Conservation (phyloP, 2,329 filamentous ascomycete species). For the Lachnellula willkommii region DNA sequence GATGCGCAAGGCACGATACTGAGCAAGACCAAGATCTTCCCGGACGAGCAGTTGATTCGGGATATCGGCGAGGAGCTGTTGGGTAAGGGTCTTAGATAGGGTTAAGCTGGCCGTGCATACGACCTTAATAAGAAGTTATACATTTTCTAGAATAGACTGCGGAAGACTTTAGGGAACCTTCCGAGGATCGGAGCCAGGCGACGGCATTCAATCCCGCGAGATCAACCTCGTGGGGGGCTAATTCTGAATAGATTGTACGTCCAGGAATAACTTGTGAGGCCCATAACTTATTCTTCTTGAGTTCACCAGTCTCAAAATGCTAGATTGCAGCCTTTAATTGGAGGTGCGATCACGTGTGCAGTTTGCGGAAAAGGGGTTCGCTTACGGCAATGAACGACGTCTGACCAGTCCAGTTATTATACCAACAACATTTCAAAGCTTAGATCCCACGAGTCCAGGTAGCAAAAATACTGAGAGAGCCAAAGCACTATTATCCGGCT, state of each 20-base stretch:
- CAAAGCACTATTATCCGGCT: too few species aligned
- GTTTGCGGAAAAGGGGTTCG: neutral
- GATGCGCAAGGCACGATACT: slow-evolving; percentile 64
- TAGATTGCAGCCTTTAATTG: neutral
- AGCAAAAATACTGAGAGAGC: too few species aligned
- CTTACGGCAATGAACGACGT: neutral
- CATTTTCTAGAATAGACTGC: too few species aligned
- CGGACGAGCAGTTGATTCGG: slow-evolving; percentile 51
- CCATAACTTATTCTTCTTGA: neutral
- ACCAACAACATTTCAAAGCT: neutral
- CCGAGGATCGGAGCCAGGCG: neutral
- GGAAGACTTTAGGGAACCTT: neutral
- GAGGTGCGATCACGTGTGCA: neutral
- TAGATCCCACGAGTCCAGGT: too few species aligned
- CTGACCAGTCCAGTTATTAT: too few species aligned
- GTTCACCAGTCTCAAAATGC: too few species aligned
- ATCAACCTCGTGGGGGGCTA: too few species aligned
- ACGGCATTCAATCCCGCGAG: neutral
- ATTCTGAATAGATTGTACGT: neutral
- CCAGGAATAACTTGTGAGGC: neutral
- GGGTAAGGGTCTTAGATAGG: slow-evolving; percentile 28
- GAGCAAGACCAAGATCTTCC: slow-evolving; percentile 52
- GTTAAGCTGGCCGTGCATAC: neutral
- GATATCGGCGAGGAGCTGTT: slow-evolving; percentile 43
- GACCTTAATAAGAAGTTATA: too few species aligned